A percentile compares a stretch with the other conserved stretches of the same genome.
phyloP scores from a whole-genome alignment of 805 yeast species.

The Ogataea methanolica region DNA sequence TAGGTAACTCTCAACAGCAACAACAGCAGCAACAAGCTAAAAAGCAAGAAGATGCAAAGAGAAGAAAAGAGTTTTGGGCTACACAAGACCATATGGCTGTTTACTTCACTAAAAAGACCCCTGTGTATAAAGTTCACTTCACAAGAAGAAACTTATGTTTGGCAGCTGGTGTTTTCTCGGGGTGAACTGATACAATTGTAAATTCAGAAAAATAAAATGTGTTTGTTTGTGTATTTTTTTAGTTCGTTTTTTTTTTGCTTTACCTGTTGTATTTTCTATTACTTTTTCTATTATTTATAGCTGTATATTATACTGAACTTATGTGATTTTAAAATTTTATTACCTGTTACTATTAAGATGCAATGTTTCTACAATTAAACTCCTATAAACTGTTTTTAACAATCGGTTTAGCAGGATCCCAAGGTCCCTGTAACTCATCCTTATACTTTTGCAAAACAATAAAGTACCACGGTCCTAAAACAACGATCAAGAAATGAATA shows the following conservation, averaged over 20 bases:
- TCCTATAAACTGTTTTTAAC: conserved; percentile 30
- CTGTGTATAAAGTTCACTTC: conserved; percentile 88
- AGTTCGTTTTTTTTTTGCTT: neutral
- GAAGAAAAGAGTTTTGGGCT: conserved; percentile 69
- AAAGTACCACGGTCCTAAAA: conserved; percentile 68
- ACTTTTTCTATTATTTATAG: too few relatives aligned
- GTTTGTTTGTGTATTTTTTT: neutral
- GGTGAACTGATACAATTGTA: conserved; percentile 23
- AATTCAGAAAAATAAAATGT: neutral
- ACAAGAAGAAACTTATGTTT: conserved; percentile 86
- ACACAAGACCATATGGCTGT: conserved; percentile 90
- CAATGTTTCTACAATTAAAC: neutral
- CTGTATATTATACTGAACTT: too few relatives aligned
- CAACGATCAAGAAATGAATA: conserved; percentile 42
- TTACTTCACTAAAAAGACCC: conserved; percentile 89
- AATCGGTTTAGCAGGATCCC: conserved; percentile 84
- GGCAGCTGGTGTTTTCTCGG: conserved; percentile 84
- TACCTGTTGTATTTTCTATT: too few relatives aligned
- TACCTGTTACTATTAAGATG: too few relatives aligned
- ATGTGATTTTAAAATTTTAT: too few relatives aligned
- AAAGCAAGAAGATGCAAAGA: conserved; percentile 42
- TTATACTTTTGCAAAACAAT: conserved; percentile 71
- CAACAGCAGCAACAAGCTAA: conserved; percentile 12
- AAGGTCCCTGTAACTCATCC: conserved; percentile 85
- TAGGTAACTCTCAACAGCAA: conserved; percentile 20